Base-by-base conservation (phyloP, 2,329 filamentous ascomycete species). In the Periconia digitata region DNA sequence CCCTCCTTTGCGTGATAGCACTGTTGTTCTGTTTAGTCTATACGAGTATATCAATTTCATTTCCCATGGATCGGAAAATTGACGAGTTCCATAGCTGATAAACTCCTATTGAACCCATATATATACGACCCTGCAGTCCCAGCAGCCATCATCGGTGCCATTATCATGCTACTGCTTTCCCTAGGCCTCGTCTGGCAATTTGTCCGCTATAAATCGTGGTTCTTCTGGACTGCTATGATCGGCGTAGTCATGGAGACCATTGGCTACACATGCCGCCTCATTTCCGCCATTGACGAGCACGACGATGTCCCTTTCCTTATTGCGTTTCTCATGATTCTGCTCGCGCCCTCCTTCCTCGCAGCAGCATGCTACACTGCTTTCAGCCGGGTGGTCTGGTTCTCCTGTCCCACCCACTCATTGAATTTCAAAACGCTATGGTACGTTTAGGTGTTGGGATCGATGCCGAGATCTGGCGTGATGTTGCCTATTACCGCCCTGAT, bases 321-420 rank as follows among this genome's bases (percentile, higher is more conserved):
- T 47, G 74, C 73, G 1, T 67, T 75, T 44, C 53, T 78, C 27
- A 70, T 79, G 55, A 68, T 79, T 40, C 70, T 80, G 4, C 68
- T 80, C 20, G 76, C 74, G 1, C 78, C 77, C 1, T 74, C 74
- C 3, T 73, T 79, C 43, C 74, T 78, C 51, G 77, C 77, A 16
- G 78, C 78, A 13, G 72, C 73, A 0, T 74, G 79, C 51, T 80
- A 80, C 56, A 80, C 78, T 64, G 66, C 71, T 15, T 72, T 79
- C 32, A 74, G 72, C 24, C 73, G 77, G 8, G 68, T 79, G 32
- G 73, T 79, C 13, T 71, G 67, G 67, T 70, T 70, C 50, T 64
- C 60, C 1, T 70, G 67, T 36, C 67, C 67, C 2, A 64, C 69
- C 18, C 56, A 71, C 34, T 63, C 74, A 6, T 60, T 74, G 7